phyloP scores from a whole-genome alignment of 768 basidiomycete species.

The Gloeopeniophorella convolvens region DNA sequence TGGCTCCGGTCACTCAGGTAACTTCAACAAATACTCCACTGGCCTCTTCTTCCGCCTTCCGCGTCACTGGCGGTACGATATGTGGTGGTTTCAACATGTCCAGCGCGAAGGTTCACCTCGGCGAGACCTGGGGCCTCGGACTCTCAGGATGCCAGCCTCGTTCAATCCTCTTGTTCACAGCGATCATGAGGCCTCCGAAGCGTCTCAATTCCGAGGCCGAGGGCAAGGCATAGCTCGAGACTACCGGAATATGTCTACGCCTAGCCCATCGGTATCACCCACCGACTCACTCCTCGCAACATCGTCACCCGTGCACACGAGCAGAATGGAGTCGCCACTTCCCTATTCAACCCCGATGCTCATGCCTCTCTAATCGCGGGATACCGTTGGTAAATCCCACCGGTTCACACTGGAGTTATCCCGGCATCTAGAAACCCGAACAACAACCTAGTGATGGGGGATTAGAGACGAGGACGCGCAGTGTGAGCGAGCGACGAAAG shows the following conservation, averaged over 20 bases:
- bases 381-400: too few species aligned
- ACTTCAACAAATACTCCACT: conserved; percentile 88
- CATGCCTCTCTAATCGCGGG: too few species aligned
- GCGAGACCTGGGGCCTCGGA: conserved; percentile 97
- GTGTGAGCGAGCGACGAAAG: too few species aligned
- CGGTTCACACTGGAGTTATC: too few species aligned
- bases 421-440: too few species aligned
- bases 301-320: too few species aligned
- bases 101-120: conserved; percentile 80
- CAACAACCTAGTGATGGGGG: too few species aligned
- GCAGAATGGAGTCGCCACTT: too few species aligned
- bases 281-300: too few species aligned
- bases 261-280: conserved; percentile 79
- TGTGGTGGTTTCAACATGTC: conserved; percentile 97
- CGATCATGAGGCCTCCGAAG: conserved; percentile 91
- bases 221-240: conserved; percentile 90
- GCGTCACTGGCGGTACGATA: conserved; percentile 93
- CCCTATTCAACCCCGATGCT: too few species aligned
- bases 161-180: conserved; percentile 84
- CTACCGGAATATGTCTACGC: conserved; percentile 80
- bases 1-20: conserved; percentile 72
- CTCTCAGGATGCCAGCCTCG: conserved; percentile 79
- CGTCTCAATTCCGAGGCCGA: conserved; percentile 87
- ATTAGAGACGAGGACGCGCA: too few species aligned
- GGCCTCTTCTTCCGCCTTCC: conserved; percentile 86